These are phyloP conservation scores for Stachybotrys echinatus DNA, from an alignment of 2,329 filamentous ascomycete species.

Conservation along the genomic window DNA sequence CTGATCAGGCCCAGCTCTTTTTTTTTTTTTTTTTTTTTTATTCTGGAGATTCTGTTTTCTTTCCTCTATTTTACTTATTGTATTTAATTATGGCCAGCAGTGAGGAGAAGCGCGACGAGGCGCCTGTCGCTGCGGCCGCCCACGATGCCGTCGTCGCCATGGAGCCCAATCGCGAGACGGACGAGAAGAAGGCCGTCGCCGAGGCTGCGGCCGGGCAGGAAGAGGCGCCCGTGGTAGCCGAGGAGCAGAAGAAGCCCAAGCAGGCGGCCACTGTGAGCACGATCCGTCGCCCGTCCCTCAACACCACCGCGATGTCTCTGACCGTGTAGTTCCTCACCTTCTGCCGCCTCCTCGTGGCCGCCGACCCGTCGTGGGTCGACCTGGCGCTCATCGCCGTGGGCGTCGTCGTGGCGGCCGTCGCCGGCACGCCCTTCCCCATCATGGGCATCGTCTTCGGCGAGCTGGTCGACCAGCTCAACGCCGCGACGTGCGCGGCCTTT, in stretches of 20 bases:
- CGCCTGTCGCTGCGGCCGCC: too few species aligned
- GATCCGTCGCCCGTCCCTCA: not conserved
- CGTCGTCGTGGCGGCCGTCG: conserved; percentile 42
- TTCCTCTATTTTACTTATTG: not conserved
- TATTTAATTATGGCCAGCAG: not conserved
- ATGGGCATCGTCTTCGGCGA: conserved; percentile 61
- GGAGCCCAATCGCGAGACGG: not conserved
- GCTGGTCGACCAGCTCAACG: conserved; percentile 57
- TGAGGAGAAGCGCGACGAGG: not conserved
- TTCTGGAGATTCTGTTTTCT: not conserved
- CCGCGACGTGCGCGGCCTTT: conserved; percentile 43
- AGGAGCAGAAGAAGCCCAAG: not conserved
- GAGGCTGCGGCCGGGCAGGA: too few species aligned
- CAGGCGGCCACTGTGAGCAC: not conserved
- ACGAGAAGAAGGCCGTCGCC: not conserved
- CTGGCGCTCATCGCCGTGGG: conserved; percentile 35
- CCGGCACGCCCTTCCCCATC: conserved; percentile 59
- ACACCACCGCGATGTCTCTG: not conserved
- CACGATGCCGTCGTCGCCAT: not conserved
- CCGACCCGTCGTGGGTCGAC: conserved; percentile 37
- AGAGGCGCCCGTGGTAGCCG: not conserved
- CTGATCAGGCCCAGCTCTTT: too few species aligned
- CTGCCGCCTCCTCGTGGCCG: conserved; percentile 40
- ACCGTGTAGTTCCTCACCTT: conserved; percentile 25
- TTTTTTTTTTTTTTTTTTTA: not conserved